A percentile compares a stretch with the other conserved stretches of the same genome.
phyloP scores from a whole-genome alignment of 352 stramenopile species.

The Phytophthora foliorum region DNA sequence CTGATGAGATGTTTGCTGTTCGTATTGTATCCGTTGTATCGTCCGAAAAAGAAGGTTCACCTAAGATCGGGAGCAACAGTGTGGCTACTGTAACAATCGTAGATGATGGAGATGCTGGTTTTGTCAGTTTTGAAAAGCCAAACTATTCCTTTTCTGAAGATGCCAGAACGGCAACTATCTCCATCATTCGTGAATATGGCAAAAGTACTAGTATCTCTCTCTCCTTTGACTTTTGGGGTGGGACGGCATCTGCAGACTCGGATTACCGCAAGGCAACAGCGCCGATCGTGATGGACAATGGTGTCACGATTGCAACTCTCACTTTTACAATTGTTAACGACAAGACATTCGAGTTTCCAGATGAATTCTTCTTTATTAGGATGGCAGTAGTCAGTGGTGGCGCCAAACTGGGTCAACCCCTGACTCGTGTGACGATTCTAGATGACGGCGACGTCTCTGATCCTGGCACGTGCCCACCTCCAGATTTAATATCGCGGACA shows the following conservation, averaged over 20 bases:
- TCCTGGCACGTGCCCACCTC: slow-evolving; percentile 40
- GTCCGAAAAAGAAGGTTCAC: slow-evolving; percentile 13
- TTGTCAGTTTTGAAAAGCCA: slow-evolving; percentile 51
- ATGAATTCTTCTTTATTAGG: slow-evolving; percentile 57
- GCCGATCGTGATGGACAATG: slow-evolving; percentile 49
- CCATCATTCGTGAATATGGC: slow-evolving; percentile 58
- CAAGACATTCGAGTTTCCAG: slow-evolving; percentile 56
- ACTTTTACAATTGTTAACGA: slow-evolving; percentile 73
- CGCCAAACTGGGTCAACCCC: slow-evolving; percentile 22
- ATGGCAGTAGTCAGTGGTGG: slow-evolving; percentile 43
- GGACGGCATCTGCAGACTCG: slow-evolving; percentile 49
- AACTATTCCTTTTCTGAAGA: slow-evolving; percentile 49
- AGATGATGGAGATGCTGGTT: slow-evolving; percentile 71
- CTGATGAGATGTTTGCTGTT: slow-evolving; percentile 55
- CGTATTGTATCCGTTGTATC: slow-evolving; percentile 31
- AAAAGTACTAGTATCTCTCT: slow-evolving; percentile 51
- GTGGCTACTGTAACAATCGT: slow-evolving; percentile 53
- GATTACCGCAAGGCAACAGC: slow-evolving; percentile 53
- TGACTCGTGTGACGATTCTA: slow-evolving; percentile 50
- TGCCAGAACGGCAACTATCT: slow-evolving; percentile 34
- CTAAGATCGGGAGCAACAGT: slow-evolving; percentile 51
- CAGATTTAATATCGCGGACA: slow-evolving; percentile 33
- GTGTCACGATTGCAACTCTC: slow-evolving; percentile 41
- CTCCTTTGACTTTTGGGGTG: slow-evolving; percentile 45
- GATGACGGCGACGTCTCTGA: slow-evolving; percentile 63